Conservation (phyloP, 768 basidiomycete genomes). For the Tulasnella sp. region DNA sequence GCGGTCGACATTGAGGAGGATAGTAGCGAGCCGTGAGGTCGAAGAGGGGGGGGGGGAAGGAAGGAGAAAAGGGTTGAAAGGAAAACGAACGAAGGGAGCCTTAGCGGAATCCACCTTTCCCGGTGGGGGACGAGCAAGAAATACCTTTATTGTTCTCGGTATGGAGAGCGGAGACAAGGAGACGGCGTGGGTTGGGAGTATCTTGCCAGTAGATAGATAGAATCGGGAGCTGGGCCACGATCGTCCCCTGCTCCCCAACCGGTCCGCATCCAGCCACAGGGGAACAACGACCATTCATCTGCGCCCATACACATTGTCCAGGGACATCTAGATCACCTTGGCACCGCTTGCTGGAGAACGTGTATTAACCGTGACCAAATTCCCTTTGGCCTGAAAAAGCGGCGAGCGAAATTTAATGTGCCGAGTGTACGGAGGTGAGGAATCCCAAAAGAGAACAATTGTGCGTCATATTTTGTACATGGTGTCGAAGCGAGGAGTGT, state of each 20-base stretch:
- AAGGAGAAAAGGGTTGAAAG: too few species aligned
- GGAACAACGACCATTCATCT: neutral
- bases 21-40: neutral
- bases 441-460: neutral
- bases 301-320: neutral
- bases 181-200: neutral
- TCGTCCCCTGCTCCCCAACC: neutral
- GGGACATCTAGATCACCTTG: neutral
- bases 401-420: too few species aligned
- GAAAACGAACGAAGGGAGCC: neutral
- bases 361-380: neutral
- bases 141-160: neutral
- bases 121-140: too few species aligned
- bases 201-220: too few species aligned
- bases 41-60: neutral
- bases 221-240: neutral
- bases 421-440: neutral
- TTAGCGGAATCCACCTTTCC: neutral
- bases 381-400: too few species aligned
- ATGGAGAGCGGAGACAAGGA: neutral
- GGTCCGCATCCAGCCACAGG: neutral
- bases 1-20: neutral
- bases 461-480: neutral
- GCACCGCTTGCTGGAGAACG: neutral
- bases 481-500: neutral